Percentiles rank a stretch among this genome's conserved stretches.
These are phyloP conservation scores for Chenopodium suecicum DNA, from an alignment of 148 eudicot genomes.

Conservation along the genomic window DNA sequence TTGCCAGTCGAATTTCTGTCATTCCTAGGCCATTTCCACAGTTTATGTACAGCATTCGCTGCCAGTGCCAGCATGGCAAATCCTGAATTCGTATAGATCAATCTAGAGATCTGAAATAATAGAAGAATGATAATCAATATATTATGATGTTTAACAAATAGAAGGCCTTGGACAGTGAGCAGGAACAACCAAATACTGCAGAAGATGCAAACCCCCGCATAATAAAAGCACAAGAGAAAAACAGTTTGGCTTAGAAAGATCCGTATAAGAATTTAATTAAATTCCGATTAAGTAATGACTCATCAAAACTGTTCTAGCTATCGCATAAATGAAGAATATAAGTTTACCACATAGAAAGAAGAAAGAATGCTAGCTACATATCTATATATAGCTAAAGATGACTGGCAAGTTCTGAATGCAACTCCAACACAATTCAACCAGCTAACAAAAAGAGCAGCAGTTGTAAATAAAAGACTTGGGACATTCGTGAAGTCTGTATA, in stretches of 20 bases:
- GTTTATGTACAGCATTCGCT: conserved; percentile 78
- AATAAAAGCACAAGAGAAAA: background rate
- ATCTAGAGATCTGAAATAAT: conserved; percentile 59
- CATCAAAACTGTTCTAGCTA: background rate
- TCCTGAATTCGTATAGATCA: conserved; percentile 86
- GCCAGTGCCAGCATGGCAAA: conserved; percentile 71
- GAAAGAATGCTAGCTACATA: background rate
- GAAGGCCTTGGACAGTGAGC: conserved; percentile 2
- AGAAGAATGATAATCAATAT: conserved; percentile 3
- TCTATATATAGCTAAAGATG: background rate
- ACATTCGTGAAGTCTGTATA: background rate
- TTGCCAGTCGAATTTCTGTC: conserved; percentile 59
- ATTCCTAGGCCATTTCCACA: conserved; percentile 86
- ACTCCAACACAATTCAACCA: background rate
- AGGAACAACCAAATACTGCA: background rate
- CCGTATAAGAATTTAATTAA: background rate
- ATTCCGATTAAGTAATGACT: background rate
- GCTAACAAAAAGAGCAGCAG: background rate
- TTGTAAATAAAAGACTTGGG: background rate
- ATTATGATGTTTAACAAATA: background rate
- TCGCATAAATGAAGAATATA: background rate
- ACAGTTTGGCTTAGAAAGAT: background rate
- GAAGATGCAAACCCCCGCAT: background rate
- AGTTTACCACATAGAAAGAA: background rate
- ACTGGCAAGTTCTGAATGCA: background rate